Conservation (phyloP, 345 rosid genomes). For the Eutrema japonicum region DNA sequence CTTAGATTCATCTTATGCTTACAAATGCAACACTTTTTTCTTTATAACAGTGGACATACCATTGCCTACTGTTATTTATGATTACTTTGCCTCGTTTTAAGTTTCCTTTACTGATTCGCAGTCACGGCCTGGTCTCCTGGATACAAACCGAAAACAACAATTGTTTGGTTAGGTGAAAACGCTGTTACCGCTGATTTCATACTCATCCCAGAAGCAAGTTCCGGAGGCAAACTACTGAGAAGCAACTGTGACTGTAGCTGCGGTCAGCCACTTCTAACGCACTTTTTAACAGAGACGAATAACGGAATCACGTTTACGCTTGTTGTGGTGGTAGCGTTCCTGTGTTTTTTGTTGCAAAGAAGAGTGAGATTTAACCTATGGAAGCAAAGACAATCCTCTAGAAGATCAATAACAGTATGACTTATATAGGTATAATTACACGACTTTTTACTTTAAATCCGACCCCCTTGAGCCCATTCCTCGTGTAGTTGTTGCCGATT, state of each 20-base stretch:
- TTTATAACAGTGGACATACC: neutral
- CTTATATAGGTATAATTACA: constrained; percentile 10
- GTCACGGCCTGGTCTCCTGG: constrained; percentile 73
- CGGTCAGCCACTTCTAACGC: constrained; percentile 41
- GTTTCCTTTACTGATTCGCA: constrained; percentile 42
- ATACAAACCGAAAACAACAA: constrained; percentile 68
- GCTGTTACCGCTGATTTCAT: constrained; percentile 72
- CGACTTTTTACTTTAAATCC: neutral
- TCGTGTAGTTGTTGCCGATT: neutral
- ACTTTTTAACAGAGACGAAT: constrained; percentile 50
- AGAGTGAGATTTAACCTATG: constrained; percentile 53
- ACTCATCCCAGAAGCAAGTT: constrained; percentile 64
- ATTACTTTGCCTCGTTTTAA: constrained; percentile 14
- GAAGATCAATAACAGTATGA: constrained; percentile 38
- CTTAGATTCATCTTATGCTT: neutral
- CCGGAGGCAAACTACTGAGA: constrained; percentile 38
- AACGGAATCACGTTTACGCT: constrained; percentile 54
- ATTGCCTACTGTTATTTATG: neutral
- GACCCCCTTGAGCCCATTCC: constrained; percentile 9
- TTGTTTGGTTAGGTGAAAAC: constrained; percentile 64
- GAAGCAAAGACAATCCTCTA: constrained; percentile 56
- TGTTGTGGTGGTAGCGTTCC: constrained; percentile 53
- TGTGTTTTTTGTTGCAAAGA: constrained; percentile 57
- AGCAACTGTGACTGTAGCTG: constrained; percentile 55
- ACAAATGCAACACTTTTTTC: neutral